These are phyloP conservation scores for Isabelozyma heimii DNA, from an alignment of 805 yeast species.

Conservation along the genomic window DNA sequence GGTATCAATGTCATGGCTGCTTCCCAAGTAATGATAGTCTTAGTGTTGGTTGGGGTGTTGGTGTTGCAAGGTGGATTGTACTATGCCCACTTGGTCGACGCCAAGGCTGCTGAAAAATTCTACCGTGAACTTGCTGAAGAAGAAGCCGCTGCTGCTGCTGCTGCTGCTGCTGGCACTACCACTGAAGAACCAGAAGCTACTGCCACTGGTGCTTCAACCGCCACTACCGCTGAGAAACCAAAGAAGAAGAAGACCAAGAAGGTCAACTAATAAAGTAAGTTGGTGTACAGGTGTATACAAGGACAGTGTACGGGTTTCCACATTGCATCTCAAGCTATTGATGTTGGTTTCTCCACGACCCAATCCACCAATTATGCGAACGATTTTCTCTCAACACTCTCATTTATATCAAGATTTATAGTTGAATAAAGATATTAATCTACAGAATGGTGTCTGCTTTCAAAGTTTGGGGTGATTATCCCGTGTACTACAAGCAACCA, in stretches of 20 bases:
- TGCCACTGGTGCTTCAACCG: not conserved
- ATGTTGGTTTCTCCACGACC: not conserved
- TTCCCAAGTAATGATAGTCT: constrained; percentile 70
- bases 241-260: constrained; percentile 11
- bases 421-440: not conserved
- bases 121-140: constrained; percentile 22
- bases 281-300: not conserved
- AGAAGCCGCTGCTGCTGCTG: constrained; percentile 11
- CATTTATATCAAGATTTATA: not conserved
- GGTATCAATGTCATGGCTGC: constrained; percentile 94
- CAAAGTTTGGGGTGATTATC: constrained; percentile 48
- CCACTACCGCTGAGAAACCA: constrained; percentile 5
- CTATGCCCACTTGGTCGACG: constrained; percentile 71
- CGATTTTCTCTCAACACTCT: not conserved
- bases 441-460: constrained; percentile 21
- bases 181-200: constrained; percentile 4
- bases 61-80: constrained; percentile 85
- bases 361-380: not conserved
- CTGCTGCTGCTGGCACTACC: constrained; percentile 11
- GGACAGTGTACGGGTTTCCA: not conserved
- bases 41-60: constrained; percentile 74
- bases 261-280: not conserved
- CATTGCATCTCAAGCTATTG: not conserved
- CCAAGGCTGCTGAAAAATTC: constrained; percentile 30
- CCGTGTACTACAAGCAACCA: constrained; percentile 61